Evolutionary conservation across 441 rosid genomes (phyloP).

Genomic region (Breynia disticha): DNA sequence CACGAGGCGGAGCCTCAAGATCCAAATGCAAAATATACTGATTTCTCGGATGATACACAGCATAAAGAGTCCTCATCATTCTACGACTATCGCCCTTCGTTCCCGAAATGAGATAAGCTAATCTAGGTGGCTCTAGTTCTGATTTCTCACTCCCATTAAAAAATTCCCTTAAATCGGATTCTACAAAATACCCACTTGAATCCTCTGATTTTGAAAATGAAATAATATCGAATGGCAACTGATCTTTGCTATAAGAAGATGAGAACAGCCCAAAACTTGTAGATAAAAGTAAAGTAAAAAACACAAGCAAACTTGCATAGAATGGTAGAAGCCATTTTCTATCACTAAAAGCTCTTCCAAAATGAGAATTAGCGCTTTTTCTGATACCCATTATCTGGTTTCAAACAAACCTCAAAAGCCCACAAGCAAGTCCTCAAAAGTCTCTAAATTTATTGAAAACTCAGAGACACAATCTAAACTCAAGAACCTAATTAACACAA

Average conservation of each 20-base stretch:
- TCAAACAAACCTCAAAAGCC: conserved; percentile 37
- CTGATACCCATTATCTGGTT: conserved; percentile 42
- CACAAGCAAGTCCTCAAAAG: conserved; percentile 14
- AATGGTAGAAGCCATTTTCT: conserved; percentile 83
- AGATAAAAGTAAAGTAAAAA: conserved; percentile 49
- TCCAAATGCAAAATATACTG: conserved; percentile 92
- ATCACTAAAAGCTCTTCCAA: conserved; percentile 65
- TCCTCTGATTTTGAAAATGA: conserved; percentile 38
- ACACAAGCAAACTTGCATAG: conserved; percentile 66
- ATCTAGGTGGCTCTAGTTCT: conserved; percentile 51
- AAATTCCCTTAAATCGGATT: conserved; percentile 42
- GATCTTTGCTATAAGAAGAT: conserved; percentile 39
- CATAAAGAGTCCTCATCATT: conserved; percentile 93
- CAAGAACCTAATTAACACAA: conserved; percentile 18
- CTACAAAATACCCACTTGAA: conserved; percentile 60
- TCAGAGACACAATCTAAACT: conserved; percentile 16
- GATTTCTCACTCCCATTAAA: conserved; percentile 20
- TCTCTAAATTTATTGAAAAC: conserved; percentile 10
- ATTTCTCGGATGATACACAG: conserved; percentile 92
- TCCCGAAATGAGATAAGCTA: conserved; percentile 91
- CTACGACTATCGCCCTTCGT: conserved; percentile 90
- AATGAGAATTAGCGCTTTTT: conserved; percentile 46
- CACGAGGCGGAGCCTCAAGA: conserved; percentile 91
- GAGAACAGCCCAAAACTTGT: conserved; percentile 34
- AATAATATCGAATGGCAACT: conserved; percentile 36